Evolutionary conservation across 768 basidiomycete genomes (phyloP), one percentile per base, ranked within the genome.

Genomic region (Lyophyllum decastes): DNA sequence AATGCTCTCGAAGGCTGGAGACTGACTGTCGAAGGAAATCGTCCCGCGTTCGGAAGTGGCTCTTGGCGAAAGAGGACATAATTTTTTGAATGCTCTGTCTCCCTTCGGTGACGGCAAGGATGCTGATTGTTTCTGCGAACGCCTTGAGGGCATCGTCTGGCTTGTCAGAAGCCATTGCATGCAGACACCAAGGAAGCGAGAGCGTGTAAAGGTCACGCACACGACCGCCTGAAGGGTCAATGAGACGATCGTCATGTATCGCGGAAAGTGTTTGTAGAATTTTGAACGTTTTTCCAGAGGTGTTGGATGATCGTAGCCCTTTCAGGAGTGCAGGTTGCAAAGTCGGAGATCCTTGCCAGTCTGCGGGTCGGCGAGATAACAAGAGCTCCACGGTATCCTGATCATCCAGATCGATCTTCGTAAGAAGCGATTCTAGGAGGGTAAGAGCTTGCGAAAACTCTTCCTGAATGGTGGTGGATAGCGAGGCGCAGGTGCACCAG

Each of bases 21-120:
- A 94, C 87, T 0, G 92, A 94, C 68, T 97, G 94, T 4, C 93
- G 86, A 57, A 96, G 81, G 74, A 96, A 96, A 72, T 97, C 95
- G 52, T 98, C 95, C 66, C 88, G 88, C 1, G 94, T 94, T 48
- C 95, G 81, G 79, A 98, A 97, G 50, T 91, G 88, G 21, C 81
- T 78, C 71, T 92, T 92, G 54, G 90, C 85, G 64, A 95, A 95
- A 2, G 92, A 94, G 4, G 80, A 87, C 89, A 96, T 91, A 66
- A 98, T 90, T 48, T 91, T 88, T 52, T 85, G 81, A 64, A 97
- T 91, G 65, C 88, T 90, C n/a, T 83, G 80, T 26, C 87, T 82
- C 25, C 85, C 87, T 62, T 93, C 89, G 48, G 75, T 70, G 40
- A 84, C 84, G 2, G 95, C 95, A 17, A 97, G 78, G 11, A 68